These are phyloP conservation scores for Penicillium sp. DNA, from an alignment of 2,329 filamentous ascomycete species.

Conservation along the genomic window DNA sequence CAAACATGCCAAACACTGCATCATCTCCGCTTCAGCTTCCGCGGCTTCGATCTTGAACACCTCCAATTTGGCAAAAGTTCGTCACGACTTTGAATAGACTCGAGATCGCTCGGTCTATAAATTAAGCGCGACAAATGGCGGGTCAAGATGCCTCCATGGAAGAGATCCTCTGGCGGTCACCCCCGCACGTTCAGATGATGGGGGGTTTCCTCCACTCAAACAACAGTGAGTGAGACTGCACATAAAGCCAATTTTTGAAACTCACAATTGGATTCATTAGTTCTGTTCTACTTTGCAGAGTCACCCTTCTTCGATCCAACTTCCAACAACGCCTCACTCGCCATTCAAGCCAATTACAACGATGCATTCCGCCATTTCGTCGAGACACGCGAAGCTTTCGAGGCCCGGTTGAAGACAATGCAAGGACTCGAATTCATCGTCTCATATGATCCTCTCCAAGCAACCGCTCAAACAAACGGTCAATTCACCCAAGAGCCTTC, in stretches of 20 bases:
- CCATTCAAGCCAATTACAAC: constrained; percentile 54
- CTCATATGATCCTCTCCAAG: constrained; percentile 56
- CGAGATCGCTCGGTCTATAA: background rate
- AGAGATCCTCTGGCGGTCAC: constrained; percentile 49
- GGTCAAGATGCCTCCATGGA: constrained; percentile 42
- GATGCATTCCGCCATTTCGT: constrained; percentile 52
- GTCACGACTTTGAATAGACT: background rate
- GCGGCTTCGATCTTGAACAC: background rate
- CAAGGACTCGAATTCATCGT: constrained; percentile 63
- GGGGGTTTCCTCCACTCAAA: constrained; percentile 48
- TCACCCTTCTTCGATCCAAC: constrained; percentile 65
- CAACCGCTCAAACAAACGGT: constrained; percentile 43
- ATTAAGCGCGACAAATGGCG: constrained; percentile 30
- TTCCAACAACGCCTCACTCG: constrained; percentile 61
- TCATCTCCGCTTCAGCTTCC: constrained; percentile 10
- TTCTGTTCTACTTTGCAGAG: constrained; percentile 63
- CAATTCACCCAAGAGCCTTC: constrained; percentile 48
- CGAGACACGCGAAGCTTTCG: constrained; percentile 58
- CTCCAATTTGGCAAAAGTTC: background rate
- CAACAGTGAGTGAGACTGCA: constrained; percentile 37
- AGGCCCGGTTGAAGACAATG: constrained; percentile 55
- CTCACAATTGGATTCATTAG: constrained; percentile 28
- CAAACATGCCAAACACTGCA: constrained; percentile 33
- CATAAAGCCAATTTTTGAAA: background rate
- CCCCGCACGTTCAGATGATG: constrained; percentile 49